phyloP scores from a whole-genome alignment of 2,329 filamentous ascomycete species.

The Emydomyces testavorans region DNA sequence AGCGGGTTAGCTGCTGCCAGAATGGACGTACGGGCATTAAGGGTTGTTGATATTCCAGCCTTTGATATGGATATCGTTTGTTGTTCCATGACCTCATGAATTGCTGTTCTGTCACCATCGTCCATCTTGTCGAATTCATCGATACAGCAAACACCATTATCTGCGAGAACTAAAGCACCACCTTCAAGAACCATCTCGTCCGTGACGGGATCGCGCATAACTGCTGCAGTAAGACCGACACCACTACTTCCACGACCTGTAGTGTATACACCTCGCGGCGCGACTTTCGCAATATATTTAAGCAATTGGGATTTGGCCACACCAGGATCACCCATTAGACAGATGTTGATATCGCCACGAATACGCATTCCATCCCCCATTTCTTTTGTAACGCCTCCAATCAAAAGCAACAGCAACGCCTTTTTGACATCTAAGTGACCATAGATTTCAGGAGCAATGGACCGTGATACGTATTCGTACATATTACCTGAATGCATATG shows the following conservation, averaged over 20 bases:
- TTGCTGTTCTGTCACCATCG: conserved; percentile 63
- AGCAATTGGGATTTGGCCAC: conserved; percentile 97
- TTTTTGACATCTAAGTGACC: conserved; percentile 98
- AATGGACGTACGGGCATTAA: conserved; percentile 93
- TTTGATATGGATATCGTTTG: conserved; percentile 77
- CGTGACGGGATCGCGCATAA: conserved; percentile 69
- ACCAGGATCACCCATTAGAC: conserved; percentile 98
- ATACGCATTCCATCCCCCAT: conserved; percentile 99
- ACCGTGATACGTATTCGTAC: conserved; percentile 90
- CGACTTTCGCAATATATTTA: conserved; percentile 97
- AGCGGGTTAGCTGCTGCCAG: conserved; percentile 92
- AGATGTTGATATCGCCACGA: conserved; percentile 96
- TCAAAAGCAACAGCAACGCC: conserved; percentile 83
- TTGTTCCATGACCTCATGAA: conserved; percentile 82
- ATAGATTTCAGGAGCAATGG: conserved; percentile 94
- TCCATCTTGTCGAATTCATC: conserved; percentile 84
- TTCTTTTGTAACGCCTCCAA: conserved; percentile 90
- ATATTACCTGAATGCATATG: conserved; percentile 78
- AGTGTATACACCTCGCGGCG: conserved; percentile 79
- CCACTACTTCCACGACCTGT: conserved; percentile 72
- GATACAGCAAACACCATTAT: conserved; percentile 74
- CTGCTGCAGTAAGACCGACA: conserved; percentile 69
- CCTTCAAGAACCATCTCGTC: conserved; percentile 71
- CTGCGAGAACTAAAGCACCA: conserved; percentile 64
- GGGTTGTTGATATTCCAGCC: conserved; percentile 89